phyloP scores from a whole-genome alignment of 2,329 filamentous ascomycete genomes.

The Paraconiothyrium brasiliense region DNA sequence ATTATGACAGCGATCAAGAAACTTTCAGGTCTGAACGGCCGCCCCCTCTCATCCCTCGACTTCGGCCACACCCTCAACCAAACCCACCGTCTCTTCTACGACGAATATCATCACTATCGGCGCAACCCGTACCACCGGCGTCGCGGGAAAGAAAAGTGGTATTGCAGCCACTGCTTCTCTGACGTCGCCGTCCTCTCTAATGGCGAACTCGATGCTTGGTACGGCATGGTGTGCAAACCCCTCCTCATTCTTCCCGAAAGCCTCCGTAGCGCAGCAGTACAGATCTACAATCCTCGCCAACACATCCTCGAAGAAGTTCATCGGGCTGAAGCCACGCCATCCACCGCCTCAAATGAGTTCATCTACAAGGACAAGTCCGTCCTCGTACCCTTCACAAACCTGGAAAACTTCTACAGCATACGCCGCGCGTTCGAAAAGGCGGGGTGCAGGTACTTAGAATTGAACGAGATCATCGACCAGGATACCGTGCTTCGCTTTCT shows the following conservation, averaged over 20 bases:
- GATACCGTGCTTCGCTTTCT: conserved; percentile 47
- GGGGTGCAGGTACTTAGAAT: conserved; percentile 36
- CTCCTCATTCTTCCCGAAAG: conserved; percentile 33
- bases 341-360: conserved; percentile 49
- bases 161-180: conserved; percentile 35
- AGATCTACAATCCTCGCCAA: conserved; percentile 39
- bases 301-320: conserved; percentile 40
- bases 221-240: conserved; percentile 44
- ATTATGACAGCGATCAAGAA: conserved; percentile 51
- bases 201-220: conserved; percentile 42
- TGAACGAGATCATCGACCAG: conserved; percentile 38
- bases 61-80: conserved; percentile 39
- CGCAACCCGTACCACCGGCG: conserved; percentile 11
- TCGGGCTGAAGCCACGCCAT: conserved; percentile 40
- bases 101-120: conserved; percentile 22
- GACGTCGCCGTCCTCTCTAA: conserved; percentile 27
- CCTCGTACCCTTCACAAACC: conserved; percentile 40
- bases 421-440: conserved; percentile 40
- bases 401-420: conserved; percentile 41
- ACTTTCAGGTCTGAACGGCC: conserved; percentile 36
- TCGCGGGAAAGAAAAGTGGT: conserved; percentile 30
- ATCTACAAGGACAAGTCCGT: conserved; percentile 47
- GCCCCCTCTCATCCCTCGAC: conserved; percentile 40
- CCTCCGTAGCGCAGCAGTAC: conserved; percentile 31
- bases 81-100: conserved; percentile 17